A percentile compares a stretch with the other conserved stretches of the same genome.
Evolutionary conservation across 768 basidiomycete species (phyloP).

Genomic region (Psilocybe sp.): DNA sequence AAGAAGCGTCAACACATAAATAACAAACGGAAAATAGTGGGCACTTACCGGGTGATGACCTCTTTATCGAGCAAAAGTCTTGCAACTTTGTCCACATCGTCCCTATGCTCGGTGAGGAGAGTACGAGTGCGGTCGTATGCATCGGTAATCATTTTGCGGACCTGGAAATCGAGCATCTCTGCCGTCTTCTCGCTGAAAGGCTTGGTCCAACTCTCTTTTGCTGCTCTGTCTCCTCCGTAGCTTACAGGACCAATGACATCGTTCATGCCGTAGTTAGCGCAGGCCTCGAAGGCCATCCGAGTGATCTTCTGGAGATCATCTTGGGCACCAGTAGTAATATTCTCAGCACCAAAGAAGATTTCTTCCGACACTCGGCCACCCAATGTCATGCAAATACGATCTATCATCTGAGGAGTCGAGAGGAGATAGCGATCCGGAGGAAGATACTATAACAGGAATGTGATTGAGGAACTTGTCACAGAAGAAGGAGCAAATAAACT

Average conservation of each 20-base stretch:
- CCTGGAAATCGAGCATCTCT: slow-evolving; percentile 87
- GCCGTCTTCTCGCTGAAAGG: slow-evolving; percentile 98
- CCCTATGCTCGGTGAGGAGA: slow-evolving; percentile 76
- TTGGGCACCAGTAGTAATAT: slow-evolving; percentile 97
- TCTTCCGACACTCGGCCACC: slow-evolving; percentile 98
- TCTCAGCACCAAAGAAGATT: slow-evolving; percentile 89
- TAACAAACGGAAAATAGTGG: neutral
- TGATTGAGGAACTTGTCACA: neutral
- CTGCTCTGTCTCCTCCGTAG: slow-evolving; percentile 85
- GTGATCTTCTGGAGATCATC: slow-evolving; percentile 99
- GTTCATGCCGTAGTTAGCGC: slow-evolving; percentile 98
- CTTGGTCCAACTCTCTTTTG: slow-evolving; percentile 90
- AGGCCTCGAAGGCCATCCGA: slow-evolving; percentile 94
- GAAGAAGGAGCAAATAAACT: slow-evolving; percentile 15
- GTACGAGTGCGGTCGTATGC: slow-evolving; percentile 84
- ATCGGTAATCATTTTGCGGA: slow-evolving; percentile 92
- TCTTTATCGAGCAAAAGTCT: slow-evolving; percentile 90
- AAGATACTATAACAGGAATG: slow-evolving; percentile 58
- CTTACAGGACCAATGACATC: slow-evolving; percentile 91
- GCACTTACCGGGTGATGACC: slow-evolving; percentile 79
- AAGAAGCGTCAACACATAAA: slow-evolving; percentile 7
- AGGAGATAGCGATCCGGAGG: slow-evolving; percentile 95
- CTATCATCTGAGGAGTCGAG: slow-evolving; percentile 90
- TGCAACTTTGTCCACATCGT: slow-evolving; percentile 93
- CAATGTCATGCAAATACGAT: slow-evolving; percentile 97